phyloP scores from a whole-genome alignment of 176 grass and related monocot genomes.

The Oryza australiensis region DNA sequence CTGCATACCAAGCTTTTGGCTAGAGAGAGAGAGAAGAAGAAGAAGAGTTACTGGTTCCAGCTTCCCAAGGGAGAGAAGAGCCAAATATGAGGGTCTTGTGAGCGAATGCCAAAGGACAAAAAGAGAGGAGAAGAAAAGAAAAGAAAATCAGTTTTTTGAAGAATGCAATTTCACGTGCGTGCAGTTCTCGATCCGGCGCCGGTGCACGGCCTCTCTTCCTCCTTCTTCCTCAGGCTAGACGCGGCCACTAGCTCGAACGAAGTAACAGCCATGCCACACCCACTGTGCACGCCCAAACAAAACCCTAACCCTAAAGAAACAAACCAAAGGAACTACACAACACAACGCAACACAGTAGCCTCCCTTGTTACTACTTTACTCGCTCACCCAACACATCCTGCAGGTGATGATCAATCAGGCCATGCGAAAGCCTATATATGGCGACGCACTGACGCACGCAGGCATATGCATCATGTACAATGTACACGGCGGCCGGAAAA shows the following conservation, averaged over 20 bases:
- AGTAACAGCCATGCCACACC: slow-evolving; percentile 42
- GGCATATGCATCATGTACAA: no score
- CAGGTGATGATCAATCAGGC: background rate
- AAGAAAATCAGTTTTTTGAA: background rate
- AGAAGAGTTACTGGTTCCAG: slow-evolving; percentile 14
- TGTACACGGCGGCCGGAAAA: no score
- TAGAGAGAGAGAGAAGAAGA: slow-evolving; percentile 19
- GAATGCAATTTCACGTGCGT: slow-evolving; percentile 59
- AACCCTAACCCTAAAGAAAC: slow-evolving; percentile 74
- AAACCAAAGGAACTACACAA: slow-evolving; percentile 4
- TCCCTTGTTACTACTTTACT: slow-evolving; percentile 29
- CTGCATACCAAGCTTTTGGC: slow-evolving; percentile 33
- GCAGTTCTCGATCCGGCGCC: slow-evolving; percentile 34
- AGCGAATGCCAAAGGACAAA: slow-evolving; percentile 27
- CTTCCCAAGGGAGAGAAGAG: slow-evolving; percentile 44
- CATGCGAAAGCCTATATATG: slow-evolving; percentile 50
- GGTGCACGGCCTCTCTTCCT: background rate
- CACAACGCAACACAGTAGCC: slow-evolving; percentile 33
- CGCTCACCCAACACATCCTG: background rate
- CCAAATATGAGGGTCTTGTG: slow-evolving; percentile 31
- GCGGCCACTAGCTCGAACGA: slow-evolving; percentile 3
- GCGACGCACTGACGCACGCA: background rate
- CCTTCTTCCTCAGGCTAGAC: slow-evolving; percentile 33
- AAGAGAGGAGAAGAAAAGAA: background rate
- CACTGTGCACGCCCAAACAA: slow-evolving; percentile 35